Evolutionary conservation across 179 eudicot species (phyloP).

Genomic region (Nepenthes alata): DNA sequence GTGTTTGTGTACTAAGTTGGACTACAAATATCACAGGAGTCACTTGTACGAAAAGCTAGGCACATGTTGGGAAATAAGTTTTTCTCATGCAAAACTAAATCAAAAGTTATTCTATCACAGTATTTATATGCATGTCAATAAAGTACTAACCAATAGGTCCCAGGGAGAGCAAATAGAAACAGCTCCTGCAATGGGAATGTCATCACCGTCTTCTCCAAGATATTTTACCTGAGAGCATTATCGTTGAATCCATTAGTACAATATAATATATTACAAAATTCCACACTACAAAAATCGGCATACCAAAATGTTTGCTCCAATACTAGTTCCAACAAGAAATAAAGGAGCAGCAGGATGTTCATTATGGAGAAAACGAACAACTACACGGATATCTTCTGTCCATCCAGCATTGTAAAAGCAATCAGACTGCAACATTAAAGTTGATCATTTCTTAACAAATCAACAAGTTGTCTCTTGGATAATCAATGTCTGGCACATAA

Average conservation of each 20-base stretch:
- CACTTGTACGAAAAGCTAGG: too few relatives aligned
- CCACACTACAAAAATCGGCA: slow-evolving; percentile 22
- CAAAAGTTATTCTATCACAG: background rate
- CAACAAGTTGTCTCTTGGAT: background rate
- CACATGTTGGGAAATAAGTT: background rate
- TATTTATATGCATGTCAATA: background rate
- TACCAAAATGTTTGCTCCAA: slow-evolving; percentile 76
- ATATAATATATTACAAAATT: background rate
- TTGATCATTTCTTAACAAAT: too few relatives aligned
- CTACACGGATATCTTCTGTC: slow-evolving; percentile 72
- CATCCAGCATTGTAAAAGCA: slow-evolving; percentile 79
- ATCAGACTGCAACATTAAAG: slow-evolving; percentile 55
- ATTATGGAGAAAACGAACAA: slow-evolving; percentile 48
- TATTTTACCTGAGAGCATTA: slow-evolving; percentile 58
- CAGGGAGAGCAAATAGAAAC: slow-evolving; percentile 90
- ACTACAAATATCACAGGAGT: too few relatives aligned
- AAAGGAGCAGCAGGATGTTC: slow-evolving; percentile 66
- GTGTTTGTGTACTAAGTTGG: too few relatives aligned
- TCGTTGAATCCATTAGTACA: background rate
- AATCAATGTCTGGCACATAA: background rate
- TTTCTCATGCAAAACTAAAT: background rate
- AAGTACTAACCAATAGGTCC: slow-evolving; percentile 83
- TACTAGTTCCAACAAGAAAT: slow-evolving; percentile 79
- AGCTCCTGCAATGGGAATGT: slow-evolving; percentile 78
- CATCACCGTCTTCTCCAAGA: slow-evolving; percentile 88